Evolutionary conservation across 257 asterid genomes (phyloP), one percentile per base, ranked within the genome.

Genomic region (Lycium barbarum): DNA sequence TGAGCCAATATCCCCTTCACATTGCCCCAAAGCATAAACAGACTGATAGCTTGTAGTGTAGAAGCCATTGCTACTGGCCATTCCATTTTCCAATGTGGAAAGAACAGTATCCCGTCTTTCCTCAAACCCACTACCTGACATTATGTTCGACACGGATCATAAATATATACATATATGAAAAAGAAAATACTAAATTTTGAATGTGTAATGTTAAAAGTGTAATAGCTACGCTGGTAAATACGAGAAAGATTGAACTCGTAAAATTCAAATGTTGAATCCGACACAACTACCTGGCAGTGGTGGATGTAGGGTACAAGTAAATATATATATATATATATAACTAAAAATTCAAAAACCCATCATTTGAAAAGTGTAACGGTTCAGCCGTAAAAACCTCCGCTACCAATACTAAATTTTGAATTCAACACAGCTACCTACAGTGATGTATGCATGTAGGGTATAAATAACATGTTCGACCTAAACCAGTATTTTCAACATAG

Each of bases 1-100:
- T 61, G 88, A 79, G 33, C 99, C 97, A 84, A 96, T 93, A 89
- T 95, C 98, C 22, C 97, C 98, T 85, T 96, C 97, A 84, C 99
- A 96, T 83, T 96, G 99, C 36, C 99, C 99, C 89, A 95, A 68
- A 80, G 87, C 98, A 88, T 89, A 92, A 65, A 95, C 91, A 76
- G 93, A 81, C 55, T 93, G 88, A 86, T 87, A 95, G 66, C 86
- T 93, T 6, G 95, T 84, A 53, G 96, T 87, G 18, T 88, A 96
- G 85, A 95, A 96, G 0, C 97, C 98, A 86, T 55, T 84, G 80
- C 88, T 86, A 59, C 91, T 84, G 49, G 87, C 83, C 90, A 95
- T 91, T 7, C 98, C 98, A 90, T 88, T 92, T 74, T 88, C 98
- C 72, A 96, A 90, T 2, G 93, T 45, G 84, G 84, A 84, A 57